Percentiles rank a stretch among this genome's conserved stretches.
Conservation (phyloP, 352 stramenopile species). For the Phytopythium montanum region DNA sequence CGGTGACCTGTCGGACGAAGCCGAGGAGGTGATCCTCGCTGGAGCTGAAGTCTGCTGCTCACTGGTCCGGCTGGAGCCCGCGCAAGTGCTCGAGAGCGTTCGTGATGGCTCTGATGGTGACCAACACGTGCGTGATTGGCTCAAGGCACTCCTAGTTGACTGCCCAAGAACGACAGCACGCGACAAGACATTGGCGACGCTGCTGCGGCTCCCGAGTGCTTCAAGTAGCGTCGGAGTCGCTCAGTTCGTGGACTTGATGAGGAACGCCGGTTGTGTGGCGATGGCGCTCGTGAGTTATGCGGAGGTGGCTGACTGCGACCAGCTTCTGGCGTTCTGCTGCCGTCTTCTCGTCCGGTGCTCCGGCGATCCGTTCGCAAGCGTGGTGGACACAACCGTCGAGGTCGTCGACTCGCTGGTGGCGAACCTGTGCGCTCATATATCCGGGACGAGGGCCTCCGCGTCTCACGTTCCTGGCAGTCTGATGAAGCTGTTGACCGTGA, state of each 20-base stretch:
- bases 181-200: neutral
- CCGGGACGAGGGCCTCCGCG: neutral
- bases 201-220: neutral
- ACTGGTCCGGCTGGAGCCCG: conserved; percentile 16
- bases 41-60: conserved; percentile 23
- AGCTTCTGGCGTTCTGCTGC: neutral
- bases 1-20: conserved; percentile 21
- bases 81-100: conserved; percentile 3
- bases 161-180: neutral
- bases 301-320: neutral
- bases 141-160: neutral
- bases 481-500: neutral
- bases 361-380: neutral
- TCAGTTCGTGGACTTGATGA: neutral
- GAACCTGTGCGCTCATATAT: neutral
- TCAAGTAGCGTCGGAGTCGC: too few species aligned
- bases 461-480: neutral
- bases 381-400: neutral
- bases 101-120: neutral
- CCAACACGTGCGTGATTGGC: neutral
- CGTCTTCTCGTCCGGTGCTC: neutral
- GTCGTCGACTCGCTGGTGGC: neutral
- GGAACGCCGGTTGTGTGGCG: neutral
- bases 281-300: neutral
- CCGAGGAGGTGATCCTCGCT: conserved; percentile 16